Conservation (phyloP, 257 asterid genomes). For the Nyctanthes arbortristis region DNA sequence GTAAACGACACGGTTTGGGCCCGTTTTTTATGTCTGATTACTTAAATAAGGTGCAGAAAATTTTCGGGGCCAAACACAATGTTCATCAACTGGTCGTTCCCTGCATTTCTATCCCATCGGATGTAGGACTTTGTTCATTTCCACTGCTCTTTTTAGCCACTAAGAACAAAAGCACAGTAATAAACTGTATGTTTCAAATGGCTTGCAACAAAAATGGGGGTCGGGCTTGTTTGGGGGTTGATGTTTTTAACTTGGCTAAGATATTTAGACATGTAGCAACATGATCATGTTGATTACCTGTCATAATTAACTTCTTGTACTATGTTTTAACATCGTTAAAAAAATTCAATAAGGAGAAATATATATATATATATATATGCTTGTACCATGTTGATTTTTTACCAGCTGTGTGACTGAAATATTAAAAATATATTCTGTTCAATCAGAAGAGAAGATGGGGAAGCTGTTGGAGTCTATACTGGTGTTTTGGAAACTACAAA, state of each 20-base stretch:
- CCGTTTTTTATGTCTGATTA: not conserved
- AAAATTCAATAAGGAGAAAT: not conserved
- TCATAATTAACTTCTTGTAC: not conserved
- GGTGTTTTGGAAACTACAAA: conserved; percentile 86
- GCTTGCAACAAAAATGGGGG: not conserved
- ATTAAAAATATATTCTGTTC: not conserved
- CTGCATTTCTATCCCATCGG: not conserved
- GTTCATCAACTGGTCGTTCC: not conserved
- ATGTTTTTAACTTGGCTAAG: not conserved
- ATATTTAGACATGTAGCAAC: not conserved
- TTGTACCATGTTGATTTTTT: not conserved
- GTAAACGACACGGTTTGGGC: not conserved
- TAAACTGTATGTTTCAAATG: not conserved
- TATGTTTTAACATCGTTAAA: not conserved
- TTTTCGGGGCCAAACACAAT: not conserved
- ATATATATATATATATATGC: not conserved
- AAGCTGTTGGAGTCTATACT: conserved; percentile 77
- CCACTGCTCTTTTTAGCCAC: not conserved
- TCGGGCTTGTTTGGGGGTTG: not conserved
- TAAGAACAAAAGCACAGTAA: not conserved
- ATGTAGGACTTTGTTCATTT: not conserved
- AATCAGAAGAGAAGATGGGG: conserved; percentile 93
- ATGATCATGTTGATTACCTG: no score
- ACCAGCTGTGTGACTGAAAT: not conserved
- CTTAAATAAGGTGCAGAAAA: not conserved